Evolutionary conservation across 352 stramenopile genomes (phyloP).

Genomic region (Phytophthora multivora): DNA sequence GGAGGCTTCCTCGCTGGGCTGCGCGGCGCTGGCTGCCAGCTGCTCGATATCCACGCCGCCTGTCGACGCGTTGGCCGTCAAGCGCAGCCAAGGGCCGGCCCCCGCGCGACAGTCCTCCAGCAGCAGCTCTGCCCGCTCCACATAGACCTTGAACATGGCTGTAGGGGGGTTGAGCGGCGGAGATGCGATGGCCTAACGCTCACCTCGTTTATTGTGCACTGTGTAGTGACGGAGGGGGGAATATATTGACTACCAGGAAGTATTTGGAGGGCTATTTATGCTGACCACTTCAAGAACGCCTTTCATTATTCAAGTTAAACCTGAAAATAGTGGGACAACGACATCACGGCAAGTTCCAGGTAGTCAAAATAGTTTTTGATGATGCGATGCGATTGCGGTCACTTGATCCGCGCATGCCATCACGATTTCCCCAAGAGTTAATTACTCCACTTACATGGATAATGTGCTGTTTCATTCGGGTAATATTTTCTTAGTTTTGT

Average conservation of each 20-base stretch:
- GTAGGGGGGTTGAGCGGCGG: not conserved
- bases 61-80: constrained; percentile 34
- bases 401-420: no score
- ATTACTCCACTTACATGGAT: no score
- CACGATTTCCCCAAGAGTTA: no score
- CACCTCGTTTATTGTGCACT: not conserved
- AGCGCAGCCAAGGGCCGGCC: constrained; percentile 61
- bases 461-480: not conserved
- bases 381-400: constrained; percentile 15
- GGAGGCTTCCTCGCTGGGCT: constrained; percentile 51
- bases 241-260: no score
- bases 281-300: constrained; percentile 6
- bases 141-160: constrained; percentile 83
- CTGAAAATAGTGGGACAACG: constrained; percentile 28
- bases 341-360: not conserved
- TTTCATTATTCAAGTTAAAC: constrained; percentile 6
- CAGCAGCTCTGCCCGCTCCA: constrained; percentile 68
- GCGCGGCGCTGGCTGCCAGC: constrained; percentile 10
- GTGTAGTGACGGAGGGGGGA: constrained; percentile 1
- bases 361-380: not conserved
- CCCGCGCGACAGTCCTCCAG: constrained; percentile 82
- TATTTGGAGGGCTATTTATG: not conserved
- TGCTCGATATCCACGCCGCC: constrained; percentile 34
- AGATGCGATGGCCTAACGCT: not conserved
- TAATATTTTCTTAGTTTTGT: constrained; percentile 18